Evolutionary conservation across 1,284 basidiomycete genomes (phyloP), one percentile per base, ranked within the genome.

Genomic region (Pascua sp.): DNA sequence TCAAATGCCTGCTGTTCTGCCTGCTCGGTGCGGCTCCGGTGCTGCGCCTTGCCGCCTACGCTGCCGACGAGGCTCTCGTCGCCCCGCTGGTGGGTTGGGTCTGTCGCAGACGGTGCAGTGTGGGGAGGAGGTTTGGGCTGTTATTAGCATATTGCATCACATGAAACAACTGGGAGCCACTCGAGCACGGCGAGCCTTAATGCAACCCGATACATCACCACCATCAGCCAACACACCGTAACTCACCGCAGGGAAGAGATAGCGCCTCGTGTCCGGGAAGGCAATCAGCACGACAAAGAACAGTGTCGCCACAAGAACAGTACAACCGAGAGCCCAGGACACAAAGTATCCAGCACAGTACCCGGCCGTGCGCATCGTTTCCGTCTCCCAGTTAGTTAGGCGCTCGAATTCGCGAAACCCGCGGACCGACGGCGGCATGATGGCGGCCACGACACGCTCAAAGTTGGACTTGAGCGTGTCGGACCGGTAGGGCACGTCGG

Each of bases 391-490:
- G 0, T 79, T 79, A 39, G 80, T 78, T 5, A 84, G 64, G 7
- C 82, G 71, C 8, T 76, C 73, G 36, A 82, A 67, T 59, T 84
- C 82, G 60, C 82, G 79, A 8, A 71, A 62, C 51, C 80, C 79
- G 0, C 78, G 77, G 8, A 80, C 77, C 12, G 80, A 56, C 1
- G 78, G 77, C n/a, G 83, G 72, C 12, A 81, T 79, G 43, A 82
- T 73, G 5, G 78, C 79, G 56, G 81, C 80, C 62, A 84, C 81
- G n/a, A 80, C 60, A 1, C 83, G 70, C 60, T 83, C 83, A 17
- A 84, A 69, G 53, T 81, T 82, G 16, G 80, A 68, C 60, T 74
- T 74, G 59, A 80, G 68, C 11, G 69, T 64, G 47, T 79, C 77
- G 2, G 75, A 73, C 61, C 78, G 74, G 51, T 73, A 78, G 1